These are phyloP conservation scores for Trichosporon coremiiforme DNA, from an alignment of 1,284 basidiomycete species.

Conservation along the genomic window DNA sequence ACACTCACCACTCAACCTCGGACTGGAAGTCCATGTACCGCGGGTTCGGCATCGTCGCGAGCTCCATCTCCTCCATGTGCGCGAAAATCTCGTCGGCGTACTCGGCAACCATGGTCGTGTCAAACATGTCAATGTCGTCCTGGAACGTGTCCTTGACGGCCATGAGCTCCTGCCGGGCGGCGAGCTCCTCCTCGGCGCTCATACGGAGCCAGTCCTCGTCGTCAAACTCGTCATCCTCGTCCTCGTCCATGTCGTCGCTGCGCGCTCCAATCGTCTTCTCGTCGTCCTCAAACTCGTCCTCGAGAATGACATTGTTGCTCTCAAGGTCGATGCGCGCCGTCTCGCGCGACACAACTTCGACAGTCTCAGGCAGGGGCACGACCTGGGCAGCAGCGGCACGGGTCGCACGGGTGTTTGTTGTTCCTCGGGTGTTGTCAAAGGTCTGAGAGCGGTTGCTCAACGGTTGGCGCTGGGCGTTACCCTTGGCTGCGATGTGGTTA, in stretches of 20 bases:
- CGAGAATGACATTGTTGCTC: constrained; percentile 23
- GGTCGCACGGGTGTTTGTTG: constrained; percentile 44
- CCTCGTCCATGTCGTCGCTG: constrained; percentile 37
- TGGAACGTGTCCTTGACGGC: constrained; percentile 58
- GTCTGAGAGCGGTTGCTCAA: constrained; percentile 36
- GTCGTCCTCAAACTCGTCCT: constrained; percentile 33
- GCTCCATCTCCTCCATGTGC: constrained; percentile 92
- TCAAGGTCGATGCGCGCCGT: constrained; percentile 16
- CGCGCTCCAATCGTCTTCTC: constrained; percentile 19
- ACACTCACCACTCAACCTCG: constrained; percentile 81
- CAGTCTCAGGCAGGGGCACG: constrained; percentile 25
- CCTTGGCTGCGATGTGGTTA: constrained; percentile 34
- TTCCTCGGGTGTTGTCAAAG: constrained; percentile 27
- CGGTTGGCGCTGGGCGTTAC: constrained; percentile 41
- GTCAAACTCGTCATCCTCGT: constrained; percentile 58
- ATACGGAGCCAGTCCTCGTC: constrained; percentile 71
- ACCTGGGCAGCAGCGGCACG: constrained; percentile 18
- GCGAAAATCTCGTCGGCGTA: constrained; percentile 96
- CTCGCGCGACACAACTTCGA: constrained; percentile 40
- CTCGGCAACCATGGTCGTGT: constrained; percentile 97
- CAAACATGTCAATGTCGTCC: constrained; percentile 80
- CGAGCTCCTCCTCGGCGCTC: constrained; percentile 49
- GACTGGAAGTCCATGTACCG: constrained; percentile 94
- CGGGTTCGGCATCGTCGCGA: constrained; percentile 84
- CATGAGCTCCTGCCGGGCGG: constrained; percentile 47